Base-by-base conservation (phyloP, 371 early-diverging fungal species). In the Smittium mucronatum region DNA sequence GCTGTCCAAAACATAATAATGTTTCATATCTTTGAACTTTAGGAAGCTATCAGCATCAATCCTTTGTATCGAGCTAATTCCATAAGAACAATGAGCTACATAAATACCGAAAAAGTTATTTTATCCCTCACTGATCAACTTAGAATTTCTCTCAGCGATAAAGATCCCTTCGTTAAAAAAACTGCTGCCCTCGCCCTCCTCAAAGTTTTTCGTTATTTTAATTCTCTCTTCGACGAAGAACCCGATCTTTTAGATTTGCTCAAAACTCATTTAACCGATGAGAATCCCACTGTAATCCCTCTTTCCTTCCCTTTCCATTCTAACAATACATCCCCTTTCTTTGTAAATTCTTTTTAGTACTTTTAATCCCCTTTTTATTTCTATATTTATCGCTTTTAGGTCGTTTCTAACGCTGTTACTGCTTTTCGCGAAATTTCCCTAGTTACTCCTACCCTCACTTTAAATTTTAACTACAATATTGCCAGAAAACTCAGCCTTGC, bases 31-130 rank as follows among this genome's bases (percentile, higher is more conserved):
- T n/a, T n/a, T n/a, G n/a, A n/a, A n/a, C n/a, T n/a, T n/a, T 70
- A 87, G 87, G 93, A 92, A 75, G 83, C 86, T 29, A 80, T 81
- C 61, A 94, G 95, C 74, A 81, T 84, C 1, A 96, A 98, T 71
- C 97, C 98, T 16, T 80, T 95, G 21, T 90, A 95, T 80, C 88
- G 88, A 47, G 97, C 99, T 5, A 80, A 95, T 70, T 95, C 99
- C 36, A 95, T 98, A 73, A 87, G 99, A 66, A 98, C 95, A 25
- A 94, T 96, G 94, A 91, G 94, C 21, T 97, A 93, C 75, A 85
- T 98, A 63, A 89, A 93, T 70, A 95, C 93, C 0, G 95, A 95
- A 72, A 93, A 92, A 73, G 94, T 98, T 68, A 82, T 94, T 32
- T 95, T 95, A 76, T 83, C 85, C 29, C 75, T 88, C 68, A 85